Conservation (phyloP, 495 filamentous ascomycete genomes). For the Aspergillus panamensis region DNA sequence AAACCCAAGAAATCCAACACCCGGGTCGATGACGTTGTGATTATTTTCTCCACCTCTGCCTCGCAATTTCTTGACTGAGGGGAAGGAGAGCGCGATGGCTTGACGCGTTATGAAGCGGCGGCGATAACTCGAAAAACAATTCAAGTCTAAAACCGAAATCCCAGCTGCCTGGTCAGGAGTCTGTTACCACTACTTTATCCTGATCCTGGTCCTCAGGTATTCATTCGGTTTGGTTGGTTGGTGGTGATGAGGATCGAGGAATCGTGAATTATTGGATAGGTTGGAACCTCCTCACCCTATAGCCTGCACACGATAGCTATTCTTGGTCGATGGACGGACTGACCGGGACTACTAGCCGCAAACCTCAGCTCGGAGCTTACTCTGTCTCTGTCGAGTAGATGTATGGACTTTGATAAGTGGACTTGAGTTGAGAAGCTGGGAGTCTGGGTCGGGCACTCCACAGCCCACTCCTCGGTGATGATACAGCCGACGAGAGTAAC, state of each 20-base stretch:
- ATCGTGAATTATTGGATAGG: neutral
- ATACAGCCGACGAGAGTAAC: neutral
- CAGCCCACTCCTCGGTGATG: neutral
- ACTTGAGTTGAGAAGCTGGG: too few species aligned
- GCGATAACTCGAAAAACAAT: neutral
- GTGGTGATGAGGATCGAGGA: neutral
- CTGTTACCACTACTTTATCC: neutral
- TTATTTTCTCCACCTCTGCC: neutral
- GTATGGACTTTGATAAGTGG: too few species aligned
- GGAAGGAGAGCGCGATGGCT: neutral
- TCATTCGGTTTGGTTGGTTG: neutral
- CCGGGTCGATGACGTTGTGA: conserved; percentile 1
- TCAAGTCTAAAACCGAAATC: neutral
- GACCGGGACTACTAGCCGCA: neutral
- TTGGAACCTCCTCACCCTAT: neutral
- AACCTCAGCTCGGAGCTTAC: neutral
- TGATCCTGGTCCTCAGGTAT: neutral
- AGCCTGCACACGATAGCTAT: neutral
- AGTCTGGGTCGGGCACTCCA: neutral
- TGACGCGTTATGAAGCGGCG: neutral
- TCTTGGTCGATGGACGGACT: neutral
- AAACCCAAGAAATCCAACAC: neutral
- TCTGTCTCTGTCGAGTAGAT: too few species aligned
- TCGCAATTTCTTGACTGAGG: neutral
- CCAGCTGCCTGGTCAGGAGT: neutral